Percentiles rank a stretch among this genome's conserved stretches.
Evolutionary conservation across 371 early-diverging fungal genomes (phyloP).

Genomic region (Mucor sp.): DNA sequence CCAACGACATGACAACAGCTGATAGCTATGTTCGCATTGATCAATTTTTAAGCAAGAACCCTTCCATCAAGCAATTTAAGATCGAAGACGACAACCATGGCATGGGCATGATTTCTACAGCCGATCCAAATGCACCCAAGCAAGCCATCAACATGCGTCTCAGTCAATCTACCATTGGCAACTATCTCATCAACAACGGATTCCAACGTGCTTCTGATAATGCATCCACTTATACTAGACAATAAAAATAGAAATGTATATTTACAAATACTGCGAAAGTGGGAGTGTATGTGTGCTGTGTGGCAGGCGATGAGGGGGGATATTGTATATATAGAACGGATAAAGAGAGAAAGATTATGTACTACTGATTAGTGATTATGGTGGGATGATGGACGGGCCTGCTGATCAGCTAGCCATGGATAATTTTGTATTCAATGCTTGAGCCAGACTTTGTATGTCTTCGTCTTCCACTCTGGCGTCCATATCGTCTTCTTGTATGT

Average conservation of each 20-base stretch:
- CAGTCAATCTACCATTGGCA: constrained; percentile 11
- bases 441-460: constrained; percentile 44
- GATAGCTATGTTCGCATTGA: constrained; percentile 23
- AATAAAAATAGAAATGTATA: background rate
- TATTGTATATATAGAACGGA: background rate
- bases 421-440: constrained; percentile 41
- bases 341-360: background rate
- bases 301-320: background rate
- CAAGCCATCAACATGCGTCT: constrained; percentile 21
- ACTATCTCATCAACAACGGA: constrained; percentile 23
- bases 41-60: constrained; percentile 15
- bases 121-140: constrained; percentile 1
- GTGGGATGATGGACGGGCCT: no score
- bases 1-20: constrained; percentile 20
- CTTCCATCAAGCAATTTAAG: constrained; percentile 12
- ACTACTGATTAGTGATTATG: background rate
- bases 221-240: constrained; percentile 9
- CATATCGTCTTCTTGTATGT: constrained; percentile 46
- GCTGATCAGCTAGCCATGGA: constrained; percentile 28
- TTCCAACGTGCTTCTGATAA: constrained; percentile 4
- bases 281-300: background rate
- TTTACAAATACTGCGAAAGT: background rate
- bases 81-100: constrained; percentile 34
- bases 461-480: constrained; percentile 35
- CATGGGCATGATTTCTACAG: constrained; percentile 30